phyloP scores from a whole-genome alignment of 2,329 filamentous ascomycete species.

The Nemania bipapillata region DNA sequence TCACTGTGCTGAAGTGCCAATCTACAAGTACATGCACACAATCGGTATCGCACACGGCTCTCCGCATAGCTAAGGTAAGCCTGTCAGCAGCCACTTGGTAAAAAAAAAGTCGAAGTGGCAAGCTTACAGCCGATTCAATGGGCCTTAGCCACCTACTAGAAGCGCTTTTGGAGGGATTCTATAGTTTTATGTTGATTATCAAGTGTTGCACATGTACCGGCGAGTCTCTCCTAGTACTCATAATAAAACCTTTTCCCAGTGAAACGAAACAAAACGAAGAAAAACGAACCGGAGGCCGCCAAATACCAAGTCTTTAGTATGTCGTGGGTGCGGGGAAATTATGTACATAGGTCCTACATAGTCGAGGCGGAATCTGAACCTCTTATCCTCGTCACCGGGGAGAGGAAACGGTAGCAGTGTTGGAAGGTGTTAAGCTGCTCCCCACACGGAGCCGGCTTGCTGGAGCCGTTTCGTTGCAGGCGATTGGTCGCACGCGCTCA shows the following conservation, averaged over 20 bases:
- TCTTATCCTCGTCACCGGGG: not conserved
- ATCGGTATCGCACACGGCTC: not conserved
- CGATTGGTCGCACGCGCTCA: constrained; percentile 16
- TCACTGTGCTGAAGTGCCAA: too few species aligned
- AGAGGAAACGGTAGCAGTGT: not conserved
- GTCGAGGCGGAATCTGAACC: constrained; percentile 2
- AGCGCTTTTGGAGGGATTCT: not conserved
- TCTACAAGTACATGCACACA: too few species aligned
- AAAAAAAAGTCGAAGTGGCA: constrained; percentile 19
- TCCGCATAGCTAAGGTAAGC: not conserved
- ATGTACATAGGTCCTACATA: too few species aligned
- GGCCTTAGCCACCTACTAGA: not conserved
- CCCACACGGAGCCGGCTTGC: constrained; percentile 19
- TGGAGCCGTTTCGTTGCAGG: constrained; percentile 19
- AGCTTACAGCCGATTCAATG: constrained; percentile 18
- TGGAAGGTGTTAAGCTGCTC: constrained; percentile 5
- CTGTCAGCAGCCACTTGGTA: constrained; percentile 16
- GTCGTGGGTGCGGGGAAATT: constrained; percentile 9
- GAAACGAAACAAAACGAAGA: not conserved
- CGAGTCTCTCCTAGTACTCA: too few species aligned
- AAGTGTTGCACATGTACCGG: too few species aligned
- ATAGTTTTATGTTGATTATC: not conserved
- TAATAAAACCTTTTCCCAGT: too few species aligned
- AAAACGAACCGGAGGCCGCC: not conserved
- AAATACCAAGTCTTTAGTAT: not conserved